Percentiles rank a stretch among this genome's conserved stretches.
Evolutionary conservation across 2,329 filamentous ascomycete species (phyloP).

Genomic region (Volutella citrinella): DNA sequence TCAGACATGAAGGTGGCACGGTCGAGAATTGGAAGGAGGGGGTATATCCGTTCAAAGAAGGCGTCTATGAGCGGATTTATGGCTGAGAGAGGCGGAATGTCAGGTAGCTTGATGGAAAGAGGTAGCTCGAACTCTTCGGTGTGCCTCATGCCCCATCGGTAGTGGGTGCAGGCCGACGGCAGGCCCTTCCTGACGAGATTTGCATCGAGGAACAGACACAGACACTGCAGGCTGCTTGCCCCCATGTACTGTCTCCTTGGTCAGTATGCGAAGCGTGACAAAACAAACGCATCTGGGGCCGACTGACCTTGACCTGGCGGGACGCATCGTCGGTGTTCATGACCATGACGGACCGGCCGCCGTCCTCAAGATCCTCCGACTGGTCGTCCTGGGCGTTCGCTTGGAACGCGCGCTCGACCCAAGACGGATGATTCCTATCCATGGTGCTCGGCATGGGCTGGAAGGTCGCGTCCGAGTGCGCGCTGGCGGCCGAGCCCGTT

Average conservation of each 20-base stretch:
- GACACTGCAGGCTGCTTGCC: slow-evolving; percentile 18
- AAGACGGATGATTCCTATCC: slow-evolving; percentile 14
- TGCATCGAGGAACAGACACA: slow-evolving; percentile 15
- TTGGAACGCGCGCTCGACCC: slow-evolving; percentile 20
- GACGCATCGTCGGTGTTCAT: slow-evolving; percentile 21
- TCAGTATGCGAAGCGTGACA: not conserved
- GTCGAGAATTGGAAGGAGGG: slow-evolving; percentile 15
- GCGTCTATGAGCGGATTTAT: slow-evolving; percentile 19
- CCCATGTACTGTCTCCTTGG: slow-evolving; percentile 17
- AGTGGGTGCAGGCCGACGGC: slow-evolving; percentile 15
- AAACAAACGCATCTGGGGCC: too few species aligned
- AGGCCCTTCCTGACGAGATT: slow-evolving; percentile 16
- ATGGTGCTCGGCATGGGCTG: slow-evolving; percentile 1
- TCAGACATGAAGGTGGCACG: slow-evolving; percentile 15
- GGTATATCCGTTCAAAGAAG: slow-evolving; percentile 19
- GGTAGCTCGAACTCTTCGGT: slow-evolving; percentile 17
- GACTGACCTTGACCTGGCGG: slow-evolving; percentile 18
- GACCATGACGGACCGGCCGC: slow-evolving; percentile 18
- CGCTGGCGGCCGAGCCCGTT: slow-evolving; percentile 14
- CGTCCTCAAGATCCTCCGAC: slow-evolving; percentile 12
- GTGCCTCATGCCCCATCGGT: slow-evolving; percentile 20
- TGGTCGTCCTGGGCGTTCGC: slow-evolving; percentile 12
- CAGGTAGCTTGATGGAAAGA: slow-evolving; percentile 11
- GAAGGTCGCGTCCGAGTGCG: slow-evolving; percentile 9
- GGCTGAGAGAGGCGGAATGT: slow-evolving; percentile 12